These are phyloP conservation scores for Penicillium sp. DNA, from an alignment of 2,329 filamentous ascomycete genomes.

Conservation along the genomic window DNA sequence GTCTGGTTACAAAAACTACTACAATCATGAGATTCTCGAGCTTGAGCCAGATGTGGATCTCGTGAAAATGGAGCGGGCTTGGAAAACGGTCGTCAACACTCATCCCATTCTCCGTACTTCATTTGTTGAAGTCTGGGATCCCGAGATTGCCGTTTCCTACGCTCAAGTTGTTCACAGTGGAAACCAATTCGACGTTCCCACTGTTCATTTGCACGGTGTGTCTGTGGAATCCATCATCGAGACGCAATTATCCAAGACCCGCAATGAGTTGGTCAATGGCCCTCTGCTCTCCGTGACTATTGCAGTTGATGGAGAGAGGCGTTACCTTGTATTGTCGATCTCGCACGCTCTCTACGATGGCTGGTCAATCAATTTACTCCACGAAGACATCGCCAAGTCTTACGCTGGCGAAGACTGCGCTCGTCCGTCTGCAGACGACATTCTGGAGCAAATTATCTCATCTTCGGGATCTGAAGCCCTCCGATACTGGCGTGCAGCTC, in stretches of 20 bases:
- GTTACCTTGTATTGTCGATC: constrained; percentile 67
- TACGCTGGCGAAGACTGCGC: constrained; percentile 54
- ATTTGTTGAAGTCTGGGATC: constrained; percentile 68
- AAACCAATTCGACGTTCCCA: constrained; percentile 37
- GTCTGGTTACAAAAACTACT: constrained; percentile 75
- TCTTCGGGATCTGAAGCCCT: constrained; percentile 51
- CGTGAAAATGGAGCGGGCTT: constrained; percentile 60
- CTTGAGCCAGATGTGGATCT: constrained; percentile 59
- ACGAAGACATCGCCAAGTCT: constrained; percentile 67
- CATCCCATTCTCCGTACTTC: constrained; percentile 75
- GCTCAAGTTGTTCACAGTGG: constrained; percentile 55
- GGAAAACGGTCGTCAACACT: constrained; percentile 58
- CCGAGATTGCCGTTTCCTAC: constrained; percentile 56
- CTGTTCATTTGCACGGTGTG: constrained; percentile 19
- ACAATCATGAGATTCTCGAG: constrained; percentile 78
- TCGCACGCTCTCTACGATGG: constrained; percentile 90
- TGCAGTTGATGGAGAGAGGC: constrained; percentile 33
- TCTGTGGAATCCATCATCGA: constrained; percentile 28
- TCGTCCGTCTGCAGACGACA: constrained; percentile 54
- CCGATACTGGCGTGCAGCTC: constrained; percentile 71
- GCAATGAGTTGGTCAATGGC: constrained; percentile 20
- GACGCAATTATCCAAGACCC: constrained; percentile 12
- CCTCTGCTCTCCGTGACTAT: constrained; percentile 40
- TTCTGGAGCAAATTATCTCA: constrained; percentile 58
- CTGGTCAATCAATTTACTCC: constrained; percentile 75